Conservation (phyloP, 2,329 filamentous ascomycete species). For the Pseudodiploospora longispora region DNA sequence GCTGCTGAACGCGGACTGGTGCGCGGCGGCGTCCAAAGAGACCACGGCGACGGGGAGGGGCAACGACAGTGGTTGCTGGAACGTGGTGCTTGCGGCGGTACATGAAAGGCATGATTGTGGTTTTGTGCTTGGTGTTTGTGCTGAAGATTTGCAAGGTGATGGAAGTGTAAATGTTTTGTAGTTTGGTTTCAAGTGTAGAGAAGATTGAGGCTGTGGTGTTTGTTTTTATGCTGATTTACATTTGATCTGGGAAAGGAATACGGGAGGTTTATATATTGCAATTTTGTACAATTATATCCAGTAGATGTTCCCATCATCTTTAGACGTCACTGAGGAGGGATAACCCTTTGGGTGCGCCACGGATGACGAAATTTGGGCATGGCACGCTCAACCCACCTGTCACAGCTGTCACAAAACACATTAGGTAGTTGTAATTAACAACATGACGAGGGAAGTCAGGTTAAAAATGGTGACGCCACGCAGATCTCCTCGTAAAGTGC, state of each 20-base stretch:
- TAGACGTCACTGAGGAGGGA: no score
- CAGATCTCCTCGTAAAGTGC: no score
- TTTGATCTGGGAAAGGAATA: background rate
- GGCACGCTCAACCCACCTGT: no score
- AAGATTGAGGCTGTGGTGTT: background rate
- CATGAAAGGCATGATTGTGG: conserved; percentile 9
- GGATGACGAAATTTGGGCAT: no score
- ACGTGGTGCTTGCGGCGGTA: conserved; percentile 23
- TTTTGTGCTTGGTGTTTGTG: background rate
- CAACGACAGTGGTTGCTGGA: conserved; percentile 22
- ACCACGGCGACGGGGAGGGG: conserved; percentile 31
- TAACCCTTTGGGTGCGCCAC: no score
- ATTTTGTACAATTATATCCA: no score
- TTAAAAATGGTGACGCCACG: no score
- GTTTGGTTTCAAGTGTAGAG: conserved; percentile 1
- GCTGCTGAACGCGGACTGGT: conserved; percentile 54
- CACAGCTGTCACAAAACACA: no score
- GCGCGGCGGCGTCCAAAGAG: conserved; percentile 35
- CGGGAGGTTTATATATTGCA: background rate
- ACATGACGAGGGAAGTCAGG: no score
- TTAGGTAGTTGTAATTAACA: no score
- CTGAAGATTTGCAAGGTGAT: background rate
- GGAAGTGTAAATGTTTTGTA: background rate
- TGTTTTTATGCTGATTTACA: background rate
- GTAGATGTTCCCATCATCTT: no score